Conservation (phyloP, 2,329 filamentous ascomycete species). For the Beauveria asiatica region DNA sequence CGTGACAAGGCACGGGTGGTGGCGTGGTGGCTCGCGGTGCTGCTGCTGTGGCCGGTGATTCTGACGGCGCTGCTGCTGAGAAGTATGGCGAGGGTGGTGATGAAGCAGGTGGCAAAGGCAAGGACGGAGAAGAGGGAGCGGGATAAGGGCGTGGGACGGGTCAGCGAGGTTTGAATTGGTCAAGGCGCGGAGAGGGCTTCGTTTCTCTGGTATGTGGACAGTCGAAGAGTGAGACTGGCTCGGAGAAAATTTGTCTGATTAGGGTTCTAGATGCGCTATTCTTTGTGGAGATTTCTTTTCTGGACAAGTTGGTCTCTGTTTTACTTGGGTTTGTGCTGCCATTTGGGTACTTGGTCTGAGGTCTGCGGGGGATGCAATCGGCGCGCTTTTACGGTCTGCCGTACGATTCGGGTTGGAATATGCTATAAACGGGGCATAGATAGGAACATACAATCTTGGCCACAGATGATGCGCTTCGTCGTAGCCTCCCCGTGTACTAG, state of each 20-base stretch:
- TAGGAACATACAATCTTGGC: not conserved
- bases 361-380: not conserved
- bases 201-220: no score
- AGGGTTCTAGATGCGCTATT: not conserved
- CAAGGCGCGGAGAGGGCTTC: no score
- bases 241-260: no score
- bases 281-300: not conserved
- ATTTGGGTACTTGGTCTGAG: not conserved
- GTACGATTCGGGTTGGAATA: not conserved
- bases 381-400: not conserved
- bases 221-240: no score
- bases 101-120: not conserved
- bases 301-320: not conserved
- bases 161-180: no score
- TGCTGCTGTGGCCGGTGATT: constrained; percentile 46
- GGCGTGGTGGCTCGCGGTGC: constrained; percentile 22
- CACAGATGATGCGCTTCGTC: not conserved
- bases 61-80: constrained; percentile 50
- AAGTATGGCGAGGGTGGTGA: not conserved
- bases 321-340: not conserved
- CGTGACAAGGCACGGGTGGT: constrained; percentile 17
- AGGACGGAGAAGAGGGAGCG: not conserved
- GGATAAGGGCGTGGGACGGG: not conserved
- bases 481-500: no score
- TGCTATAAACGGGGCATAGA: not conserved